Evolutionary conservation across 1,284 basidiomycete species (phyloP).

Genomic region (Austroboletus niveus): DNA sequence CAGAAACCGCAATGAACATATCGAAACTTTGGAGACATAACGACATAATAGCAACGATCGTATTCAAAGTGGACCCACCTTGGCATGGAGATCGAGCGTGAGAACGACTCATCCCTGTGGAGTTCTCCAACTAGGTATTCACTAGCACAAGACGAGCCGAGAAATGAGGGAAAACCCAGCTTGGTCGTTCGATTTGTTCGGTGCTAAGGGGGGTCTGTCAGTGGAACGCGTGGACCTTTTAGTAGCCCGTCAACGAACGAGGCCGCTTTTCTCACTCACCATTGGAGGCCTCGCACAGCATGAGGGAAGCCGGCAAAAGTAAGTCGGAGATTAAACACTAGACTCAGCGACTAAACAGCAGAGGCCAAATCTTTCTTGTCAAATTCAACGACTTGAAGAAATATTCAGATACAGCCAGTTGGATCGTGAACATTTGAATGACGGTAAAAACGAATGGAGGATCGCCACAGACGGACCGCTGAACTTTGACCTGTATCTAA

Average conservation of each 20-base stretch:
- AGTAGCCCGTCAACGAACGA: neutral
- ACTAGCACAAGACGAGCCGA: neutral
- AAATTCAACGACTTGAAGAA: too few relatives aligned
- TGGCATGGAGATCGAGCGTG: constrained; percentile 3
- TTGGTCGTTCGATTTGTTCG: neutral
- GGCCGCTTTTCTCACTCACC: neutral
- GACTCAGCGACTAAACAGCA: too few relatives aligned
- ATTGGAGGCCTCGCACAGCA: neutral
- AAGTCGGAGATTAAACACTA: neutral
- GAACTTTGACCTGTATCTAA: too few relatives aligned
- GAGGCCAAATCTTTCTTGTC: neutral
- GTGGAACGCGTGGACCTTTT: neutral
- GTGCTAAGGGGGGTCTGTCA: neutral
- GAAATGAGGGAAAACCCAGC: neutral
- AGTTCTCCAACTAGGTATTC: neutral
- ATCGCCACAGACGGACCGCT: too few relatives aligned
- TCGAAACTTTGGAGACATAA: too few relatives aligned
- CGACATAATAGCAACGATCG: neutral
- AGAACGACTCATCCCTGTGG: constrained; percentile 13
- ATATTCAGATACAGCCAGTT: too few relatives aligned
- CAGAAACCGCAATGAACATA: too few relatives aligned
- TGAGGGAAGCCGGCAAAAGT: neutral
- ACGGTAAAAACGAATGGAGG: too few relatives aligned
- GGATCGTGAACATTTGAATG: too few relatives aligned
- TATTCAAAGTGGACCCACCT: constrained; percentile 12